These are phyloP conservation scores for Quillaja saponaria DNA, from an alignment of 306 rosid species.

Conservation along the genomic window DNA sequence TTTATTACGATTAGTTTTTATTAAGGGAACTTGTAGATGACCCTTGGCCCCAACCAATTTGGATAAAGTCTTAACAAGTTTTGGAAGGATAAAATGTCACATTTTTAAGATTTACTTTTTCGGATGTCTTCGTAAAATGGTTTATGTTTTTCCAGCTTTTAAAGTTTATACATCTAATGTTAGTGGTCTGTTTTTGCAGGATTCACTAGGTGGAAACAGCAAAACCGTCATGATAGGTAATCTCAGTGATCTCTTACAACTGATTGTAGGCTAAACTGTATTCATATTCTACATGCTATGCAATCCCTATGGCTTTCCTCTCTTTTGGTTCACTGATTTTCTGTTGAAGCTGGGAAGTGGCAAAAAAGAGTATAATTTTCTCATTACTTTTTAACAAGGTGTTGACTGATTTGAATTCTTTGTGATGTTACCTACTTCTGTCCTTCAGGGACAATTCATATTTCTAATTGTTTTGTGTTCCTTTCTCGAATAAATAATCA, in stretches of 20 bases:
- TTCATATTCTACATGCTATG: constrained; percentile 21
- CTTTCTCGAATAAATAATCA: not conserved
- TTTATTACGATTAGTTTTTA: too few relatives aligned
- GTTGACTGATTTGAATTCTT: constrained; percentile 22
- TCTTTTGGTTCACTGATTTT: constrained; percentile 26
- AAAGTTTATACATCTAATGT: not conserved
- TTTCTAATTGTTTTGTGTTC: constrained; percentile 20
- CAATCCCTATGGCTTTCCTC: constrained; percentile 20
- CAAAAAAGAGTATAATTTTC: not conserved
- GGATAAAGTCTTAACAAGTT: too few relatives aligned
- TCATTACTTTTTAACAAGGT: constrained; percentile 17
- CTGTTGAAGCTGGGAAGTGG: constrained; percentile 21
- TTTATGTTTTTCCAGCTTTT: constrained; percentile 3
- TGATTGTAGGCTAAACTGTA: constrained; percentile 18
- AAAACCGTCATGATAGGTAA: constrained; percentile 91
- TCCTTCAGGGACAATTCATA: constrained; percentile 20
- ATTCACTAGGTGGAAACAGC: constrained; percentile 92
- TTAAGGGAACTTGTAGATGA: too few relatives aligned
- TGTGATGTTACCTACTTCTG: constrained; percentile 14
- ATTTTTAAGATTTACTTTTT: too few relatives aligned
- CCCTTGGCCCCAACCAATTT: too few relatives aligned
- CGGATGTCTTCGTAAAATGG: too few relatives aligned
- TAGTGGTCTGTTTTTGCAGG: constrained; percentile 49
- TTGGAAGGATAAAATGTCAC: too few relatives aligned
- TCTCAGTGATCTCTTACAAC: constrained; percentile 18